phyloP scores from a whole-genome alignment of 2,329 filamentous ascomycete species.

The Trichophyton rubrum region DNA sequence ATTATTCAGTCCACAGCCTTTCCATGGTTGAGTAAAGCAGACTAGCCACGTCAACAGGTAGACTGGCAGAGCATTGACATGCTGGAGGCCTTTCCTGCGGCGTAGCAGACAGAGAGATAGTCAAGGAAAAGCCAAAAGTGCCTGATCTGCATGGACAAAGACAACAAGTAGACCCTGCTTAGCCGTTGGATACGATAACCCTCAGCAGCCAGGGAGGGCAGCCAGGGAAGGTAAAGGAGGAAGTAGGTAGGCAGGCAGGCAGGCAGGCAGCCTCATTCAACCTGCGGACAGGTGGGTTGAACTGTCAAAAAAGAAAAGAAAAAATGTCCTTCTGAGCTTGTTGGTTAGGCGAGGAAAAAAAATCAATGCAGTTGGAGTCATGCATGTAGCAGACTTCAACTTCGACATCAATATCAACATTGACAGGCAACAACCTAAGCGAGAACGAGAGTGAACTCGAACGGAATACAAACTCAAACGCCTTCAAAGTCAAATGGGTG shows the following conservation, averaged over 20 bases:
- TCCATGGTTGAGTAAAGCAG: too few relatives aligned
- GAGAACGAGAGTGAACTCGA: too few relatives aligned
- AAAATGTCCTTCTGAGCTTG: too few relatives aligned
- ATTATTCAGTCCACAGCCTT: too few relatives aligned
- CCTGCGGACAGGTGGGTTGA: neutral
- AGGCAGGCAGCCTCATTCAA: neutral
- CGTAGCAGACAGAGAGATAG: neutral
- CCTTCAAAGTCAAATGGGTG: neutral
- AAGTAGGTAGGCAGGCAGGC: neutral
- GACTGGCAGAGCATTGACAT: too few relatives aligned
- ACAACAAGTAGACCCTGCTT: neutral
- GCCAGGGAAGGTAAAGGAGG: neutral
- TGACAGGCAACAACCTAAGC: too few relatives aligned
- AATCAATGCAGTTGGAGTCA: neutral
- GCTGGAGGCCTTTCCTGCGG: neutral
- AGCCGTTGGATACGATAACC: neutral
- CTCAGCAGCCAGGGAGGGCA: too few relatives aligned
- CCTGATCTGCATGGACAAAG: neutral
- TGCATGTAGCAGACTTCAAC: too few relatives aligned
- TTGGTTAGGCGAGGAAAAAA: neutral
- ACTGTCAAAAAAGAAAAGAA: conserved; percentile 9
- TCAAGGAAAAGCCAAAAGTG: neutral
- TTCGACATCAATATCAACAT: too few relatives aligned
- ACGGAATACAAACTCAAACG: neutral
- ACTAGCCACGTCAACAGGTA: too few relatives aligned